Evolutionary conservation across 192 early-diverging fungal genomes (phyloP).

Genomic region (Gonapodya sp.): DNA sequence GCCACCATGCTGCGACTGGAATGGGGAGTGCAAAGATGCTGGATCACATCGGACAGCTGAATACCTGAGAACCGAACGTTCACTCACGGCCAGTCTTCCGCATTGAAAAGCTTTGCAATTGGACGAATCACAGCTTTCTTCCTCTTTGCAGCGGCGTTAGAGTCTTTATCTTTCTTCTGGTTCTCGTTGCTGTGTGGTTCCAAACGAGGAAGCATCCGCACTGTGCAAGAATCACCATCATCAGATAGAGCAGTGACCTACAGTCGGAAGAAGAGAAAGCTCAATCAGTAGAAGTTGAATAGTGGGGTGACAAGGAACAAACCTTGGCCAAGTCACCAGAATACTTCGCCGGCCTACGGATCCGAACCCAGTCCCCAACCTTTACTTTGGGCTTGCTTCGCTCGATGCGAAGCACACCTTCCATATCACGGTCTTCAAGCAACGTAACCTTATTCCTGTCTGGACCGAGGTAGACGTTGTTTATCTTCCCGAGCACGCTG

Average conservation of each 20-base stretch:
- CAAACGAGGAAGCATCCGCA: conserved; percentile 66
- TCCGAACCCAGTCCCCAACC: conserved; percentile 71
- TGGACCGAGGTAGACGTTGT: conserved; percentile 54
- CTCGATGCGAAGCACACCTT: conserved; percentile 72
- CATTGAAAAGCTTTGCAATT: conserved; percentile 72
- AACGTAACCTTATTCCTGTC: conserved; percentile 46
- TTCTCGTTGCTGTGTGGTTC: conserved; percentile 29
- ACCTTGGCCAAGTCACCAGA: conserved; percentile 88
- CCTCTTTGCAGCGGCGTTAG: conserved; percentile 37
- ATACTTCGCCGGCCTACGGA: conserved; percentile 80
- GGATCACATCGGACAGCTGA: not conserved
- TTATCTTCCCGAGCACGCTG: conserved; percentile 63
- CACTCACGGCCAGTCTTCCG: conserved; percentile 26
- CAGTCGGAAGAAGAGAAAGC: not conserved
- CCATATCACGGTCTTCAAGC: conserved; percentile 87
- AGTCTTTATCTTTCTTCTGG: not conserved
- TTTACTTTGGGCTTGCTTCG: conserved; percentile 52
- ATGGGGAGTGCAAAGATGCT: not conserved
- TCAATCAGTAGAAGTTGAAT: conserved; percentile 13
- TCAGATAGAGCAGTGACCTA: conserved; percentile 50
- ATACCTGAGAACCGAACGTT: not conserved
- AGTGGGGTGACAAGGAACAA: not conserved
- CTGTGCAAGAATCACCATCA: conserved; percentile 49
- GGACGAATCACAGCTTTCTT: conserved; percentile 51
- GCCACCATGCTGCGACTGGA: conserved; percentile 8